Evolutionary conservation across 805 yeast genomes (phyloP).

Genomic region (Wickerhamiella alocasiicola): DNA sequence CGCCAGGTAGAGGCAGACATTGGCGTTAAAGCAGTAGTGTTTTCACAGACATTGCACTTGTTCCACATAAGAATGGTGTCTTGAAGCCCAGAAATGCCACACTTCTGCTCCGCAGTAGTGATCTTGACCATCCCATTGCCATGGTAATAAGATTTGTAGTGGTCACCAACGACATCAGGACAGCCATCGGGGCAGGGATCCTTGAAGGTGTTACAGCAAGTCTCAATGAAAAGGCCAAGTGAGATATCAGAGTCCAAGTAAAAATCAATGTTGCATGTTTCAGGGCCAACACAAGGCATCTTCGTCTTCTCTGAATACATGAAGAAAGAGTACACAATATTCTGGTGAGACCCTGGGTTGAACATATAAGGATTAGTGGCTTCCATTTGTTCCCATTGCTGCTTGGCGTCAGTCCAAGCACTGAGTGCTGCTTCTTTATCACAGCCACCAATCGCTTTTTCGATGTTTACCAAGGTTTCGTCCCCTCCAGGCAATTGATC

Average conservation of each 20-base stretch:
- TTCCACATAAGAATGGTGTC: conserved; percentile 83
- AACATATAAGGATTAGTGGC: conserved; percentile 42
- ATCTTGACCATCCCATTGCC: conserved; percentile 76
- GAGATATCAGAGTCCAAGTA: conserved; percentile 87
- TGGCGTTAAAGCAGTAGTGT: conserved; percentile 61
- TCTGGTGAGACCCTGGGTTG: conserved; percentile 66
- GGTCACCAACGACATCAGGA: conserved; percentile 55
- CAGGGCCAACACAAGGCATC: conserved; percentile 90
- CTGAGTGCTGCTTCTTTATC: conserved; percentile 1
- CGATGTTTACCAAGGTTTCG: conserved; percentile 1
- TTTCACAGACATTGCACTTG: conserved; percentile 67
- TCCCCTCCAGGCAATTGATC: conserved; percentile 2
- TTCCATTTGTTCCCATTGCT: conserved; percentile 61
- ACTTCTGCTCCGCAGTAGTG: conserved; percentile 48
- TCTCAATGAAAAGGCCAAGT: conserved; percentile 79
- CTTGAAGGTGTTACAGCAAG: conserved; percentile 52
- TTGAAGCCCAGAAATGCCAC: conserved; percentile 46
- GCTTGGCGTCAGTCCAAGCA: conserved; percentile 28
- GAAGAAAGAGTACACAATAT: conserved; percentile 53
- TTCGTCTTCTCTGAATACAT: conserved; percentile 73
- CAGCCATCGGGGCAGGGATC: conserved; percentile 72
- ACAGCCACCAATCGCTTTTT: neutral
- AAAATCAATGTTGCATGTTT: conserved; percentile 65
- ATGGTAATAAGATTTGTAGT: conserved; percentile 77
- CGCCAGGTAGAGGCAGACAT: conserved; percentile 84